Conservation (phyloP, 2,329 filamentous ascomycete genomes). For the Calonectria pseudoturangicola region DNA sequence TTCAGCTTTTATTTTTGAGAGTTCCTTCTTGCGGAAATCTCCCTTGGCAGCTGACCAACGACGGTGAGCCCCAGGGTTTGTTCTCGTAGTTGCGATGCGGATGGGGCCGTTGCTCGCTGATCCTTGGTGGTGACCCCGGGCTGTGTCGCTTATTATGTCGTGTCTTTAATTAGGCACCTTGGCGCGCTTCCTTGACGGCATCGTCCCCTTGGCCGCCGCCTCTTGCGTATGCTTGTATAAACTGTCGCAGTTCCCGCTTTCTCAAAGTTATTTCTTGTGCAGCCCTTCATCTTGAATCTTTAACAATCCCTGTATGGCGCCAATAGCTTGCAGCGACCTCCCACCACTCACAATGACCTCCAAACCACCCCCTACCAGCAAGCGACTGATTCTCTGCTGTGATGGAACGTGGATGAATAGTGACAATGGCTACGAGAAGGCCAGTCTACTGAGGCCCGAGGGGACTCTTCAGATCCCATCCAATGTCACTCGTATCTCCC, state of each 20-base stretch:
- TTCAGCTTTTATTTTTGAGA: not conserved
- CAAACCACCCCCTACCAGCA: constrained; percentile 52
- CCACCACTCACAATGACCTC: constrained; percentile 11
- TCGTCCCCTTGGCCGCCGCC: constrained; percentile 14
- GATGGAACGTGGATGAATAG: constrained; percentile 74
- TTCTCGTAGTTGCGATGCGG: constrained; percentile 7
- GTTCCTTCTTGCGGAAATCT: not conserved
- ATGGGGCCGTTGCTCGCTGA: constrained; percentile 41
- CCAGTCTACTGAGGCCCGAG: constrained; percentile 59
- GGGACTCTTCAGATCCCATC: constrained; percentile 71
- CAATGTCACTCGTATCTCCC: constrained; percentile 77
- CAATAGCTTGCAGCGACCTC: not conserved
- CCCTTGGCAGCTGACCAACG: constrained; percentile 21
- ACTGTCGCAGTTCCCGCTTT: not conserved
- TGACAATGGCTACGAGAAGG: constrained; percentile 68
- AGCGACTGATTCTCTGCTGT: constrained; percentile 71
- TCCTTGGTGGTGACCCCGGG: constrained; percentile 47
- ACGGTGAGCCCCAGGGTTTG: constrained; percentile 35
- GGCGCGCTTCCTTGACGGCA: constrained; percentile 7
- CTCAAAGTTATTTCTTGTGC: not conserved
- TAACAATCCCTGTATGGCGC: not conserved
- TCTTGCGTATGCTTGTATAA: constrained; percentile 16
- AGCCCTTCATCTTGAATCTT: not conserved
- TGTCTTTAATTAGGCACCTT: constrained; percentile 31
- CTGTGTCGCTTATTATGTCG: constrained; percentile 50